Base-by-base conservation (phyloP, 2,329 filamentous ascomycete genomes). In the Helicocarpus griseus region DNA sequence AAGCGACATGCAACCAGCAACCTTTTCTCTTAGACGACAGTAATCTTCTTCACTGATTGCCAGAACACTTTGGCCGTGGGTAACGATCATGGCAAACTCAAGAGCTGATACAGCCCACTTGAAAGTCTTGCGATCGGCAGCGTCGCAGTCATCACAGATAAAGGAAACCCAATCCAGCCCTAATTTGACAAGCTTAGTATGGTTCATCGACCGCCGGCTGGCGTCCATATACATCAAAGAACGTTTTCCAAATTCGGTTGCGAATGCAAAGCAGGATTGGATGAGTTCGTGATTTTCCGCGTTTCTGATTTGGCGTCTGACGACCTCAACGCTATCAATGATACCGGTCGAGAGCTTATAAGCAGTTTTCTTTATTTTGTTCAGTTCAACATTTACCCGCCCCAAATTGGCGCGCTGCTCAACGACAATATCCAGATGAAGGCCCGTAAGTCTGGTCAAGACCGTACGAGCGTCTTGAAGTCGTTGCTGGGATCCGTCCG, bases 11-110 rank as follows among this genome's bases (percentile, higher is more conserved):
- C 93, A 98, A 0, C 91, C 91, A 7, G 89, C 89, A 4, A 98
- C 93, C 68, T 96, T 97, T 53, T 82, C 77, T 41, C 91, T 81
- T 56, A 98, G 75, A 56, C 79, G 83, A 5, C 83, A 80, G 65
- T 95, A 98, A 63, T 98, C 91, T 38, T 86, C 81, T 53, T 95
- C 89, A 38, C 85, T 88, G 54, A 98, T 82, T 0, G 85, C 87
- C n/a, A 98, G 72, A 45, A 98, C 94, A 61, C 95, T 90, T 53
- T 90, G 85, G 9, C 93, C 93, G 49, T 89, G 81, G 0, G 93
- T 98, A 85, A 97, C 97, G 58, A 86, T 83, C 89, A 96, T 97
- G 49, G 90, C 88, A 65, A 97, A 95, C 65, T 98, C 93, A 11
- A 98, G 78, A 8, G 93, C 93, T 48, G 90, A 81, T 29, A 98